Evolutionary conservation across 2,329 filamentous ascomycete genomes (phyloP), one percentile per base, ranked within the genome.

Genomic region (Apiospora marii): DNA sequence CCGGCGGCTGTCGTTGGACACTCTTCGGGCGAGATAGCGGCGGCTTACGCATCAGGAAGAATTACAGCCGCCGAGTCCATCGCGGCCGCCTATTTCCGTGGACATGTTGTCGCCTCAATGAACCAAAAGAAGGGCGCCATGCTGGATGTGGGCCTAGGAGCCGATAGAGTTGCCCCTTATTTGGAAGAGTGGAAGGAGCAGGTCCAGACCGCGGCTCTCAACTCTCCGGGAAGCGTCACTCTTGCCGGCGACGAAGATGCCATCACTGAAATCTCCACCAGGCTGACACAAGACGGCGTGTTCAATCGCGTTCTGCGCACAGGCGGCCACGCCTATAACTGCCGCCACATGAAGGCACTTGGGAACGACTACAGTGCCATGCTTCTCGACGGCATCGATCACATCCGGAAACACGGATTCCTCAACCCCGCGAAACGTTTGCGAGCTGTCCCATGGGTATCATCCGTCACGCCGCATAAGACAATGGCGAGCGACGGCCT

Each of bases 1-100:
- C 81, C 83, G 2, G 71, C 73, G 5, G 78, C 81, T 64, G 84
- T 87, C 43, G 84, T 80, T 1, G 82, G 83, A 10, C 79, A 84
- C 46, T 81, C 79, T 0, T 79, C 78, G 1, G 80, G 80, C 0
- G 80, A 81, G 69, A 80, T 81, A 10, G 80, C 74, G 0, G 80
- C 80, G 3, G 79, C 78, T 0, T 81, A 80, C 48, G 77, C 78
- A 0, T 71, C 78, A 0, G 81, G 78, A 0, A 74, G 34, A 3
- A 44, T 74, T 12, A 72, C 68, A 0, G 72, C 72, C 0, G 72
- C 69, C 7, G 72, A 78, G 14, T 75, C 77, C 12, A 77, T 79
- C 22, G 48, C 67, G 1, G 68, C 70, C 6, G 76, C 77, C 0
- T 79, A 76, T 49, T 72, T 46, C 19, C 75, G 76, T 7, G 76